Evolutionary conservation across 129 eudicot species (phyloP), one percentile per base, ranked within the genome.

Genomic region (Tanacetum coccineum): DNA sequence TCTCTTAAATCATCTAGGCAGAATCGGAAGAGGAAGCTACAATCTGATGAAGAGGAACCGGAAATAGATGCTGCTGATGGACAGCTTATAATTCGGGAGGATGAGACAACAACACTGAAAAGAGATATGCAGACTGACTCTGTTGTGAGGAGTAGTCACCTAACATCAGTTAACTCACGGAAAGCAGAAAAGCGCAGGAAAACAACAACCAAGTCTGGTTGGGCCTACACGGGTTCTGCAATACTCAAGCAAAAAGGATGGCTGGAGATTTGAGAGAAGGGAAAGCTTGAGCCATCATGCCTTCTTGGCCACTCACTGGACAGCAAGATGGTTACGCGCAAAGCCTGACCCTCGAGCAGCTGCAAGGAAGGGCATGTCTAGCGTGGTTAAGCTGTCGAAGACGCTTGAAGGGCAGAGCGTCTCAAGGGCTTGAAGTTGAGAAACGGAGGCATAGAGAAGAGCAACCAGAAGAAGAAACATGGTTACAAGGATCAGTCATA

Each of bases 261-360:
- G 90, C n/a, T 18, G 99, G 99, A 17, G 99, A 93, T 79, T 77
- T 93, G 76, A 84, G 81, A 86, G 66, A 93, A 87, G 79, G 95
- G 87, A 47, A 93, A 93, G 81, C 79, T 93, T 18, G 99, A 93
- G 76, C 99, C 96, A 8, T 93, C n/a, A 93, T 76, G 96, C n/a
- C 99, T 6, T 93, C 89, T 66, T 93, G 99, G 99, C 99, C n/a
- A n/a, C n/a, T n/a, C 96, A 10, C 85, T 93, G 54, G 99, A 93
- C 66, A 86, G 99, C 10, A 93, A 93, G 80, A 86, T 93, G 99
- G 82, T 93, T 57, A 89, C 96, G 59, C 81, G 83, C 8, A 86
- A n/a, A 96, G 77, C 90, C 99, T 0, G 99, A 89, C 82, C 99
- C 86, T 1, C 59, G 91, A 68, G 96, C 95, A 36, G 81, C 96